Conservation (phyloP, 1,284 basidiomycete genomes). For the Rhizoctonia solani region DNA sequence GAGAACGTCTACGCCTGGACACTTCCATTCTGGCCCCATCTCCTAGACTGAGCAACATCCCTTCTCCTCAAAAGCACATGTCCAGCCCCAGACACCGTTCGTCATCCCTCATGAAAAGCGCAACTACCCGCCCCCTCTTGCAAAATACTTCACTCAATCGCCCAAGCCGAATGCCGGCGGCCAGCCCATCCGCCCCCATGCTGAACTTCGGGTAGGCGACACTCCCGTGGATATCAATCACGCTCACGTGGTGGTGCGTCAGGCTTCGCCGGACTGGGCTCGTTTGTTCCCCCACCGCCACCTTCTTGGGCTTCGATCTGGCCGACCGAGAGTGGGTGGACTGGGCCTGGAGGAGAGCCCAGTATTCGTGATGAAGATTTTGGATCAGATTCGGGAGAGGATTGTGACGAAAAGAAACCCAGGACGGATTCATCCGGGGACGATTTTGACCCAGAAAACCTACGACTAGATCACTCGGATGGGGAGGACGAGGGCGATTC, state of each 20-base stretch:
- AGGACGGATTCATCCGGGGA: neutral
- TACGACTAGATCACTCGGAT: too few species aligned
- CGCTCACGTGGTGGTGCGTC: neutral
- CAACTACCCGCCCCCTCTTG: constrained; percentile 14
- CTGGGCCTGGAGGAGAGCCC: constrained; percentile 20
- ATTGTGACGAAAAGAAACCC: neutral
- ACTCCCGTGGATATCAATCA: neutral
- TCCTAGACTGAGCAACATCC: neutral
- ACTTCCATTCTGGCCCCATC: neutral
- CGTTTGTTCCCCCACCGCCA: constrained; percentile 12
- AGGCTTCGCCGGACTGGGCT: neutral
- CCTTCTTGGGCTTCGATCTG: constrained; percentile 31
- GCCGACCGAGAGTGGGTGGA: constrained; percentile 24
- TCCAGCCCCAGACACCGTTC: neutral
- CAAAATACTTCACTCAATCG: neutral
- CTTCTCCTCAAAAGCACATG: neutral
- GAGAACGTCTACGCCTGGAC: neutral
- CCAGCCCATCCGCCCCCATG: constrained; percentile 18
- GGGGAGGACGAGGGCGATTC: too few species aligned
- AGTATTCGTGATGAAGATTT: constrained; percentile 32
- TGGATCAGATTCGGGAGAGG: neutral
- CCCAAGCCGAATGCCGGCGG: too few species aligned
- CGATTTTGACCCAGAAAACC: neutral
- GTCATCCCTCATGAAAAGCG: constrained; percentile 17
- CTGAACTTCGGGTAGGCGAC: constrained; percentile 5